Percentiles rank a stretch among this genome's conserved stretches.
Evolutionary conservation across 805 yeast species (phyloP).

Genomic region (Candida vartiovaarae): DNA sequence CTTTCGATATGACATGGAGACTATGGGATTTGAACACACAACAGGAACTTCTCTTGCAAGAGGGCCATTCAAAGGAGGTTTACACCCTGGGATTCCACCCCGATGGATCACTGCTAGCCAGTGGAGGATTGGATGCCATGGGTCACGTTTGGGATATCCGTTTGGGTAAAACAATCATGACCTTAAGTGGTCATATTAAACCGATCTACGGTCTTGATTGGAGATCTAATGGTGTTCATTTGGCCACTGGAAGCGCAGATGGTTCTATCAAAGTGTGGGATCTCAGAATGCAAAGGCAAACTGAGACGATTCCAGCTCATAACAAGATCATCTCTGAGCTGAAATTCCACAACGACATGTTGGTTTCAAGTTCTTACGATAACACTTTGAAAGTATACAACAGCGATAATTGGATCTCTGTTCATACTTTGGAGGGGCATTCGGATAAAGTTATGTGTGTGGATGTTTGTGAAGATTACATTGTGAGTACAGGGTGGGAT

Average conservation of each 20-base stretch:
- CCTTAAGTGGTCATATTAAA: conserved; percentile 59
- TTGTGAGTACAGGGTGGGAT: conserved; percentile 25
- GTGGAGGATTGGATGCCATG: conserved; percentile 74
- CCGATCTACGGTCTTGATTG: conserved; percentile 69
- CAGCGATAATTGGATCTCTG: conserved; percentile 61
- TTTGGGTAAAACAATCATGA: conserved; percentile 56
- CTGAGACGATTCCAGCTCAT: conserved; percentile 64
- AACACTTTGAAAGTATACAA: conserved; percentile 55
- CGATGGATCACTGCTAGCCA: conserved; percentile 70
- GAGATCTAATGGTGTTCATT: conserved; percentile 65
- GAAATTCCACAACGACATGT: conserved; percentile 34
- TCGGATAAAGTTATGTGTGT: conserved; percentile 68
- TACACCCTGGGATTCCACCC: conserved; percentile 55
- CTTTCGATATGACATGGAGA: conserved; percentile 84
- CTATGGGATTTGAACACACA: conserved; percentile 64
- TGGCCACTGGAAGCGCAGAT: conserved; percentile 85
- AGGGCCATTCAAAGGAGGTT: conserved; percentile 79
- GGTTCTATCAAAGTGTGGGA: conserved; percentile 83
- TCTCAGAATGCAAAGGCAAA: conserved; percentile 43
- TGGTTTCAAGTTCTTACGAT: conserved; percentile 69
- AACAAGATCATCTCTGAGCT: conserved; percentile 63
- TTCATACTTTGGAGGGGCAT: conserved; percentile 47
- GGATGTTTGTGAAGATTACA: conserved; percentile 41
- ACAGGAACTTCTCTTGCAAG: conserved; percentile 58
- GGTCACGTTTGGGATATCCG: conserved; percentile 83